A percentile compares a stretch with the other conserved stretches of the same genome.
These are phyloP conservation scores for Lactarius trivialis DNA, from an alignment of 768 basidiomycete genomes.

Conservation along the genomic window DNA sequence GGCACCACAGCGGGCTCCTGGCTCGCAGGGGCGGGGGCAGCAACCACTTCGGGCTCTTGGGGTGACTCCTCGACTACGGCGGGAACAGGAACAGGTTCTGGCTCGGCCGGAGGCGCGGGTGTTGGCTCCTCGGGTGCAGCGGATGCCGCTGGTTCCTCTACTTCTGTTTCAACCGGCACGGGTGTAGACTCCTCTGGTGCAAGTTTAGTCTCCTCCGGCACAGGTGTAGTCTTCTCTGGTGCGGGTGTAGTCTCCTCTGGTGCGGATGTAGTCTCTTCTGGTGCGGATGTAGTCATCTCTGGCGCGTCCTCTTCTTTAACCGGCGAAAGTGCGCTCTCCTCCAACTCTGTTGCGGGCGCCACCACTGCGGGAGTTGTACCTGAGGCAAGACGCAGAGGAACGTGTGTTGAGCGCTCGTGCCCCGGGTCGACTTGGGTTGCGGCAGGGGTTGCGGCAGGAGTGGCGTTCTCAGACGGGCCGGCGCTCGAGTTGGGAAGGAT, in stretches of 20 bases:
- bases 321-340: not conserved
- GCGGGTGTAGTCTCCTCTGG: not conserved
- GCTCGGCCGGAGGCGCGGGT: not conserved
- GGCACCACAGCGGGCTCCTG: not conserved
- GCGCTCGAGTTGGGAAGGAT: not conserved
- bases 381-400: not conserved
- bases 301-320: not conserved
- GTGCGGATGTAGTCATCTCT: not conserved
- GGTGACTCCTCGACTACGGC: not conserved
- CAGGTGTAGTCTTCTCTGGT: too few relatives aligned
- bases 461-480: not conserved
- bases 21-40: not conserved
- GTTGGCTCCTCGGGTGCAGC: not conserved
- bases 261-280: not conserved
- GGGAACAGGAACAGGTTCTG: not conserved
- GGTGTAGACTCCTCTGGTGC: not conserved
- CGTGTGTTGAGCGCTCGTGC: slow-evolving; percentile 15
- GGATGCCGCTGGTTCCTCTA: not conserved
- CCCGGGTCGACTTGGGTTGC: not conserved
- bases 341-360: too few relatives aligned
- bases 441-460: not conserved
- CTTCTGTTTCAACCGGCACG: not conserved
- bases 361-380: not conserved
- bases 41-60: not conserved
- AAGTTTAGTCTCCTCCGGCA: too few relatives aligned